These are phyloP conservation scores for Guyanaporus albipodus DNA, from an alignment of 768 basidiomycete genomes.

Conservation along the genomic window DNA sequence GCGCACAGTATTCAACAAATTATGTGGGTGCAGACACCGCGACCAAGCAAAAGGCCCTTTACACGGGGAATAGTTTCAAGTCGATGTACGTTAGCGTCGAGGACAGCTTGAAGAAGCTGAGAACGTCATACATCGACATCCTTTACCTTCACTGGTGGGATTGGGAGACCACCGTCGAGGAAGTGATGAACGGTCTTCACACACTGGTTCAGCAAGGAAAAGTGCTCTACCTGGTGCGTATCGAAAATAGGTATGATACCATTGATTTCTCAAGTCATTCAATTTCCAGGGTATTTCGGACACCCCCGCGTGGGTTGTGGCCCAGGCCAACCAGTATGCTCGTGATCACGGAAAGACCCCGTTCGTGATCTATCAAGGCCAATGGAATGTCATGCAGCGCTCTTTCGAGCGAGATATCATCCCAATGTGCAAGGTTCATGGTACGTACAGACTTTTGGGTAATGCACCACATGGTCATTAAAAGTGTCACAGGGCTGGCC, in stretches of 20 bases:
- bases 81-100: constrained; percentile 30
- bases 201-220: constrained; percentile 36
- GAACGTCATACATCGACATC: constrained; percentile 37
- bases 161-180: constrained; percentile 37
- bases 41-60: constrained; percentile 29
- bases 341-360: constrained; percentile 44
- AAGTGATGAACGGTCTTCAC: constrained; percentile 39
- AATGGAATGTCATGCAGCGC: constrained; percentile 40
- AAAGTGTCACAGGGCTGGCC: constrained; percentile 11
- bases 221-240: constrained; percentile 34
- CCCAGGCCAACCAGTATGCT: constrained; percentile 48
- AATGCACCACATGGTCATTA: not conserved
- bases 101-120: constrained; percentile 44
- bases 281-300: constrained; percentile 29
- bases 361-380: constrained; percentile 51
- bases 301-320: constrained; percentile 15
- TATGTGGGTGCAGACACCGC: too few relatives aligned
- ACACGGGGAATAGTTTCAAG: constrained; percentile 37
- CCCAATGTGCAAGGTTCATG: constrained; percentile 33
- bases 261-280: not conserved
- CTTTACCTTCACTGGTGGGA: constrained; percentile 34
- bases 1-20: too few relatives aligned
- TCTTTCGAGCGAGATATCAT: constrained; percentile 53
- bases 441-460: not conserved
- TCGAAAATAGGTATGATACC: too few relatives aligned